Base-by-base conservation (phyloP, 2,329 filamentous ascomycete genomes). In the Metarhizium brunneum region DNA sequence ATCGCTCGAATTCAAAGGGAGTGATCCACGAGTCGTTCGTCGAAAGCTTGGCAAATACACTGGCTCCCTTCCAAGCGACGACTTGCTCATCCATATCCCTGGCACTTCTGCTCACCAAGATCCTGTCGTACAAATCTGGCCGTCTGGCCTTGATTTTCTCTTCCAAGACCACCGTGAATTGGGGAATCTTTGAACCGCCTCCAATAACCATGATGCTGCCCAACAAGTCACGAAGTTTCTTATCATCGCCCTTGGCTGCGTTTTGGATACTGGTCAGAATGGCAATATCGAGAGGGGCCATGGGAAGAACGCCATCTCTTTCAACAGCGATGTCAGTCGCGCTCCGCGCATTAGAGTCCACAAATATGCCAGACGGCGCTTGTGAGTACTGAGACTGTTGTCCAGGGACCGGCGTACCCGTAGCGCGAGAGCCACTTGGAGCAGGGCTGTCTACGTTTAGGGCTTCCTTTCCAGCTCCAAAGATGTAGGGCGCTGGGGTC, bases 21-120 rank as follows among this genome's bases (percentile, higher is more conserved):
- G 86, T 87, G 66, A 97, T 90, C 94, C 94, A 99, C 65, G 88
- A 94, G 70, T 99, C 94, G 72, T 97, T 97, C 16, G 90, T 92
- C 49, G 85, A 82, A 63, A 97, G 75, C 73, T 95, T 91, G 2
- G 90, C 92, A 76, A 96, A 99, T 16, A 99, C 92, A 68, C 91
- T 96, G 0, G 90, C 94, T 4, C 94, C 94, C 79, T 99, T 99
- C 94, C 94, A 99, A 8, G 87, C 86, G 54, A 97, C 88, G n/a
- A 97, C 92, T 72, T 96, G 91, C 58, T 94, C 90, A 71, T 99
- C 94, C 75, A 99, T 87, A 64, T 99, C 94, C 64, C 92, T 80
- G 0, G 94, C 94, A 79, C 79, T 94, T 58, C 79, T 76, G 58
- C 82, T 84, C 53, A 86, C 83, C 29, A 85, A 71, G 59, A 86